phyloP scores from a whole-genome alignment of 208 protist genomes.

The Leishmania arabica region DNA sequence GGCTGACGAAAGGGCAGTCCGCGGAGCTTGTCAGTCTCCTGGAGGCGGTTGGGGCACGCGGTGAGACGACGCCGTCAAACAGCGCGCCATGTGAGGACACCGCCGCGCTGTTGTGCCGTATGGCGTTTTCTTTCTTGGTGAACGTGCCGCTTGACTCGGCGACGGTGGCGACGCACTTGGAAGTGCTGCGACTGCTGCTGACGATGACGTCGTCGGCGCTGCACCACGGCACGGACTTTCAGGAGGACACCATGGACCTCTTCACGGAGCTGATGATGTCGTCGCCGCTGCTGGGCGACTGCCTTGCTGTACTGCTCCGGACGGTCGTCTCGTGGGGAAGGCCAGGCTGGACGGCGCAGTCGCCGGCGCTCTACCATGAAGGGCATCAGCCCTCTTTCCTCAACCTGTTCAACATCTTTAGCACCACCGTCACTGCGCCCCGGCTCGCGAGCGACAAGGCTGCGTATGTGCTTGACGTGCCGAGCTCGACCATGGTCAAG shows the following conservation, averaged over 20 bases:
- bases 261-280: slow-evolving; percentile 81
- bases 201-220: slow-evolving; percentile 80
- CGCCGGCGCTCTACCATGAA: slow-evolving; percentile 46
- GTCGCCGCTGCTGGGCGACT: slow-evolving; percentile 34
- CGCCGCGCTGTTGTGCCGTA: slow-evolving; percentile 42
- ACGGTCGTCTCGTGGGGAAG: slow-evolving; percentile 61
- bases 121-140: slow-evolving; percentile 49
- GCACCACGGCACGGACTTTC: slow-evolving; percentile 62
- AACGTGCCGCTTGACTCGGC: slow-evolving; percentile 31
- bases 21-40: slow-evolving; percentile 42
- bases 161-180: slow-evolving; percentile 57
- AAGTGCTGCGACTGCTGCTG: slow-evolving; percentile 61
- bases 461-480: slow-evolving; percentile 22
- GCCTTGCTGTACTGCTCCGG: slow-evolving; percentile 49
- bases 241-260: slow-evolving; percentile 60
- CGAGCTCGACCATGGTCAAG: slow-evolving; percentile 5
- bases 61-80: background rate
- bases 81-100: slow-evolving; percentile 17
- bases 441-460: background rate
- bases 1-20: slow-evolving; percentile 35
- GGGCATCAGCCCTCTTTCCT: slow-evolving; percentile 36
- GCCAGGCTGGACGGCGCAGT: slow-evolving; percentile 8
- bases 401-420: slow-evolving; percentile 48
- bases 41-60: slow-evolving; percentile 13
- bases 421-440: background rate